Base-by-base conservation (phyloP, 2,329 filamentous ascomycete species). In the Xylaria sp. region DNA sequence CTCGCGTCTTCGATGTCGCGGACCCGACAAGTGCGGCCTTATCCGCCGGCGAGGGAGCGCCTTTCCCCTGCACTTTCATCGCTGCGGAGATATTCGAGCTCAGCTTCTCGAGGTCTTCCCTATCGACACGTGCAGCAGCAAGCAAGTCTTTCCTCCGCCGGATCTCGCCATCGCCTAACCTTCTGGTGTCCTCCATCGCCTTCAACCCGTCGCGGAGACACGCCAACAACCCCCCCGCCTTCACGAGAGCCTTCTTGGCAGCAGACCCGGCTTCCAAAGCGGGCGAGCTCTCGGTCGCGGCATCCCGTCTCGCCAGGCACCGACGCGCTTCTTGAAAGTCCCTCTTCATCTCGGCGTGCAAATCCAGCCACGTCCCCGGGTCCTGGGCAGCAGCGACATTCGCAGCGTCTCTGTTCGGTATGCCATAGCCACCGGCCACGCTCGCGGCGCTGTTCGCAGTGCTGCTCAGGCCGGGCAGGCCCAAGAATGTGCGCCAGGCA, bases 131-230 rank as follows among this genome's bases (percentile, higher is more conserved):
- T 6, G 89, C 89, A 11, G 87, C 83, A 1, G 85, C 84, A 3
- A 95, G 76, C 64, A 94, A 78, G 74, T 95, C 91, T 58, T 86
- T 81, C 51, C 92, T 80, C 6, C 92, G 80, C 44, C 90, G 81
- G 33, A 93, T 77, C 78, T 95, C 91, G 15, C 91, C 91, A 2
- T 91, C 89, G 3, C 90, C 90, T 1, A 94, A 72, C 64, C 85
- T 70, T 51, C 79, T 80, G 1, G 74, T 72, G 33, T 87, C 84
- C 66, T 83, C 80, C 72, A 89, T 83, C 29, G 77, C 76, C 62
- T 79, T 80, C 62, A 94, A 74, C 0, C 90, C 91, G 35, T 90
- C 85, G 4, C 88, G 85, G 31, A 94, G 79, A 52, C 83, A 85
- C 1, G 79, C 80, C 3, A 93, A 78, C 55, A 92, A 74, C 1